Conservation (phyloP, 2,329 filamentous ascomycete genomes). For the Leptographium radiaticola region DNA sequence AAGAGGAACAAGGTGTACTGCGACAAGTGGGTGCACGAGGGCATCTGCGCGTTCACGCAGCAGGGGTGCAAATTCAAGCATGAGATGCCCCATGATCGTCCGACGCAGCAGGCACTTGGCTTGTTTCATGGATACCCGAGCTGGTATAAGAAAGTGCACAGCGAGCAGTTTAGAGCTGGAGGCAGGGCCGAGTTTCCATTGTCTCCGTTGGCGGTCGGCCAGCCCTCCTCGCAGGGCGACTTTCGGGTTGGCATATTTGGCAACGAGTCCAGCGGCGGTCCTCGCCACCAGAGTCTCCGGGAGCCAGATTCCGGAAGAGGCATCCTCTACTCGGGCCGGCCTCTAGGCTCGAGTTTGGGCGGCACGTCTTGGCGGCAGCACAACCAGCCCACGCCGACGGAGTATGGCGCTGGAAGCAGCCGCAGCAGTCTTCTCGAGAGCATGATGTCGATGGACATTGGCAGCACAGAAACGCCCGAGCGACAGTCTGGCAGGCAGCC, state of each 20-base stretch:
- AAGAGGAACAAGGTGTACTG: conserved; percentile 57
- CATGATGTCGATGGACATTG: neutral
- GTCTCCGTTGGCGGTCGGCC: neutral
- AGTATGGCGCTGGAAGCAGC: neutral
- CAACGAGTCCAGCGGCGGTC: neutral
- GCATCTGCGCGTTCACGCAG: conserved; percentile 72
- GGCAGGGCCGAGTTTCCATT: neutral
- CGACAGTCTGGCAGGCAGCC: neutral
- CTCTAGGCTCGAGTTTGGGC: neutral
- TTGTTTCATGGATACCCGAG: conserved; percentile 50
- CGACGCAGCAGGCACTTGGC: conserved; percentile 56
- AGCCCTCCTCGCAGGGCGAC: neutral
- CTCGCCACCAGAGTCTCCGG: neutral
- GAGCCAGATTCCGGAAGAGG: neutral
- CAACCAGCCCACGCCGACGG: neutral
- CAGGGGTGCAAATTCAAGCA: conserved; percentile 84
- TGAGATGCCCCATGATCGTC: conserved; percentile 64
- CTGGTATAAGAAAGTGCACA: conserved; percentile 45
- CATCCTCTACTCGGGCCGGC: neutral
- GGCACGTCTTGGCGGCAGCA: neutral
- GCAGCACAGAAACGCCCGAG: neutral
- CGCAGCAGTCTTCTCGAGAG: neutral
- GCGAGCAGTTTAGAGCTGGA: conserved; percentile 17
- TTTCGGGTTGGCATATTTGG: no score
- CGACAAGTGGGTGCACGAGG: conserved; percentile 80